Evolutionary conservation across 345 rosid species (phyloP).

Genomic region (Viola odorata): DNA sequence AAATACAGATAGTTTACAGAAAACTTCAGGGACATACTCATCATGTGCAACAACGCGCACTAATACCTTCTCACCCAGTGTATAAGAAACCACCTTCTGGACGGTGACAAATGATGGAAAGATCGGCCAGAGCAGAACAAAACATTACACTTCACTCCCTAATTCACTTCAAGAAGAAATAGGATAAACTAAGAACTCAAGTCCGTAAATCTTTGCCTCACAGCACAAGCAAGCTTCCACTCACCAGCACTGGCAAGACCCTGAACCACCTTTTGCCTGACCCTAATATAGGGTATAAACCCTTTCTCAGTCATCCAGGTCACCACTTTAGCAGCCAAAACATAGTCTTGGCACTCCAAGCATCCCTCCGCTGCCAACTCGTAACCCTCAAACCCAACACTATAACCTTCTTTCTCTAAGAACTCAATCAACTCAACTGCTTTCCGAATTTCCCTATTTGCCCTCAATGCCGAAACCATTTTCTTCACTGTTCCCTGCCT

Average conservation of each 20-base stretch:
- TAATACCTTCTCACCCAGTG: too few species aligned
- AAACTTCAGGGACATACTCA: too few species aligned
- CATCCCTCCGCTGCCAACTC: constrained; percentile 63
- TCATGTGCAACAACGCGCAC: too few species aligned
- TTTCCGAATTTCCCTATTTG: constrained; percentile 56
- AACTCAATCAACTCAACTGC: constrained; percentile 67
- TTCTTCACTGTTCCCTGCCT: constrained; percentile 53
- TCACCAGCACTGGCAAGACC: constrained; percentile 52
- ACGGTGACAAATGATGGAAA: too few species aligned
- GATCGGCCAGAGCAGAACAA: neutral
- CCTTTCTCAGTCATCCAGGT: constrained; percentile 68
- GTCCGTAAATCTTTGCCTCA: constrained; percentile 62
- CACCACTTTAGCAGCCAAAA: constrained; percentile 68
- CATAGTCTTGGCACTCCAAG: constrained; percentile 48
- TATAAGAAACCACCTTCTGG: too few species aligned
- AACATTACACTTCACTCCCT: neutral
- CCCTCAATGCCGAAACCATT: constrained; percentile 52
- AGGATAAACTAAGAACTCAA: constrained; percentile 40
- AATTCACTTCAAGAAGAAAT: neutral
- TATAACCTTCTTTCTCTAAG: constrained; percentile 49
- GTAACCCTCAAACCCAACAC: constrained; percentile 60
- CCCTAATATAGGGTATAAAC: constrained; percentile 68
- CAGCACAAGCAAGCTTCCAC: constrained; percentile 56
- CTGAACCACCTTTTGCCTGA: constrained; percentile 67
- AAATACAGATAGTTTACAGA: too few species aligned